A percentile compares a stretch with the other conserved stretches of the same genome.
Evolutionary conservation across 345 rosid genomes (phyloP).

Genomic region (Populus deltoides): DNA sequence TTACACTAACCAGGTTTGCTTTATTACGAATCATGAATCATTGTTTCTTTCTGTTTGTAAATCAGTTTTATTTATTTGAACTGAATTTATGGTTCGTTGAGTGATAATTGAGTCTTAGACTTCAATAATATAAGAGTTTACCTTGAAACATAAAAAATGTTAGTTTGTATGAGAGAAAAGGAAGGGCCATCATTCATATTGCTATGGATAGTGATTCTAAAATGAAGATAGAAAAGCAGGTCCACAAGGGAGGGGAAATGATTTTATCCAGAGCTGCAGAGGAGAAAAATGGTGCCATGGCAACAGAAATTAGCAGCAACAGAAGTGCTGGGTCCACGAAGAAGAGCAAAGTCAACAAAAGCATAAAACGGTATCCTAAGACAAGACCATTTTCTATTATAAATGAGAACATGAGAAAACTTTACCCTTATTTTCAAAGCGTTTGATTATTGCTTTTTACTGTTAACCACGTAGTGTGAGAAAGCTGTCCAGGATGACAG

Average conservation of each 20-base stretch:
- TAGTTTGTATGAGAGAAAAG: background rate
- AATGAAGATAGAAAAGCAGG: constrained; percentile 29
- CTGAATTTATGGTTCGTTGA: background rate
- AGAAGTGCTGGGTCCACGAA: constrained; percentile 34
- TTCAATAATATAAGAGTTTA: too few relatives aligned
- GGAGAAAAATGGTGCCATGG: constrained; percentile 37
- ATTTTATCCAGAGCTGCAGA: constrained; percentile 51
- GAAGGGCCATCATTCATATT: background rate
- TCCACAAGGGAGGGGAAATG: constrained; percentile 77
- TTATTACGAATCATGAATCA: background rate
- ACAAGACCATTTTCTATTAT: background rate
- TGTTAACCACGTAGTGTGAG: constrained; percentile 46
- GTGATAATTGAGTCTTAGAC: background rate
- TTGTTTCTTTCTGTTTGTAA: background rate
- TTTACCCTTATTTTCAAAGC: background rate
- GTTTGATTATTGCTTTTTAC: background rate
- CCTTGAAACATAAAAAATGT: background rate
- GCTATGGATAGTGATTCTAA: background rate
- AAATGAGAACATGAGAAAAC: background rate
- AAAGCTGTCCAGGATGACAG: constrained; percentile 74
- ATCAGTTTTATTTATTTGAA: background rate
- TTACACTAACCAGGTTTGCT: constrained; percentile 70
- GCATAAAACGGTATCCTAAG: constrained; percentile 65
- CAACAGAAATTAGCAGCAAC: constrained; percentile 31
- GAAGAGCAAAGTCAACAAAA: constrained; percentile 60